Base-by-base conservation (phyloP, 2,329 filamentous ascomycete genomes). In the Xylogone sp. region DNA sequence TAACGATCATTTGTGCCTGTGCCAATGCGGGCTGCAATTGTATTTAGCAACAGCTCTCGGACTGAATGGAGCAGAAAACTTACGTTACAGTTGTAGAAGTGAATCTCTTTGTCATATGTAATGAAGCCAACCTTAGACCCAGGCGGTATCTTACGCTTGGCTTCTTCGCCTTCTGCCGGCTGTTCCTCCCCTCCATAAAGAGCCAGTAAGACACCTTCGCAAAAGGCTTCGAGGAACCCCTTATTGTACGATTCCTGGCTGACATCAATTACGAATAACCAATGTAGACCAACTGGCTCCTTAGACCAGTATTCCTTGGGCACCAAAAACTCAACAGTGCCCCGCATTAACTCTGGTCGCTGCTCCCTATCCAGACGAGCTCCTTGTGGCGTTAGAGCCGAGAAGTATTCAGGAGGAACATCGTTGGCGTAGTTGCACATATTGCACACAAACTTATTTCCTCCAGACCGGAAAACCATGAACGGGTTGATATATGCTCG, bases 231-330 rank as follows among this genome's bases (percentile, higher is more conserved):
- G 21, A 97, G 71, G 65, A 95, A 96, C 0, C 93, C 93, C 66
- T 91, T 90, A 66, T 93, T 95, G 57, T 88, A 87, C 1, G 93
- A 84, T 70, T 97, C 93, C 60, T 95, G 90, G 3, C 90, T 94
- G 42, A 95, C 91, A 69, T 99, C 94, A 52, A 99, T 88, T 56
- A 97, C 69, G 69, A 99, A 99, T 10, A 99, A 74, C 82, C 87
- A 96, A 53, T 87, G 84, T 62, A 97, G 69, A 21, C 90, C 91
- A 13, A 94, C 88, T 0, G 94, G 94, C 67, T 95, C 87, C 69
- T 93, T 94, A 21, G 90, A 93, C 90, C 92, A 99, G 72, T 99
- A 99, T 72, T 99, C 94, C 73, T 97, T 97, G 16, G 94, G 94
- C 13, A 99, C 95, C 54, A 94, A 78, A 66, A 96, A 99, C 67